Percentiles rank a stretch among this genome's conserved stretches.
Evolutionary conservation across 2,329 filamentous ascomycete species (phyloP).

Genomic region (Aureobasidium sp.): DNA sequence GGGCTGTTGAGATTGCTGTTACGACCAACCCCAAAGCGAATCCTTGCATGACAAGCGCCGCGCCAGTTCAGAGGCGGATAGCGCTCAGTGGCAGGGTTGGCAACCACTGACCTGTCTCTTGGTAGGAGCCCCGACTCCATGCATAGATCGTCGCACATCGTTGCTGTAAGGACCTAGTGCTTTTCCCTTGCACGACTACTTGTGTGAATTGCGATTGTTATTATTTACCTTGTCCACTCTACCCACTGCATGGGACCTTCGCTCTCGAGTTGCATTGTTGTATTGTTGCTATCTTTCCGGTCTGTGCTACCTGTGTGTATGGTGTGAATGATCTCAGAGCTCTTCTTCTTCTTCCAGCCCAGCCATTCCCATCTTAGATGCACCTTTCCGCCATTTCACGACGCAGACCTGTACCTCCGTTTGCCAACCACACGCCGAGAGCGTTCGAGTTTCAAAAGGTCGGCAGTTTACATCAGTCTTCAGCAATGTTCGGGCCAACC

Average conservation of each 20-base stretch:
- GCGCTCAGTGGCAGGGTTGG: not conserved
- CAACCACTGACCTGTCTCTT: slow-evolving; percentile 6
- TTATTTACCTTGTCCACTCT: not conserved
- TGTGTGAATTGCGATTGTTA: not conserved
- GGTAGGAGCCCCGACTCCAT: not conserved
- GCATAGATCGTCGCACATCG: slow-evolving; percentile 12
- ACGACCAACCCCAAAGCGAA: slow-evolving; percentile 1
- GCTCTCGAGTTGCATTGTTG: not conserved
- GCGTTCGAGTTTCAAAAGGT: slow-evolving; percentile 24
- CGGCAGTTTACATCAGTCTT: slow-evolving; percentile 22
- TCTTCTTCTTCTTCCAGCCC: not conserved
- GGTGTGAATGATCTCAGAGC: not conserved
- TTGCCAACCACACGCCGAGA: slow-evolving; percentile 31
- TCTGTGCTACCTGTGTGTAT: not conserved
- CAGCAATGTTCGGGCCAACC: slow-evolving; percentile 17
- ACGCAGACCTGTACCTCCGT: slow-evolving; percentile 24
- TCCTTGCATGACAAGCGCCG: slow-evolving; percentile 9
- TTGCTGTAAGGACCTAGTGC: slow-evolving; percentile 5
- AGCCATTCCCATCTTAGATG: slow-evolving; percentile 24
- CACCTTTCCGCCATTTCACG: slow-evolving; percentile 27
- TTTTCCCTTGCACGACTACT: slow-evolving; percentile 7
- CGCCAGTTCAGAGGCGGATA: not conserved
- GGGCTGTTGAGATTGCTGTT: not conserved
- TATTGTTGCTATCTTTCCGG: not conserved
- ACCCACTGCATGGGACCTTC: not conserved